Conservation (phyloP, 2,329 filamentous ascomycete species). For the Shiraia bambusicola region DNA sequence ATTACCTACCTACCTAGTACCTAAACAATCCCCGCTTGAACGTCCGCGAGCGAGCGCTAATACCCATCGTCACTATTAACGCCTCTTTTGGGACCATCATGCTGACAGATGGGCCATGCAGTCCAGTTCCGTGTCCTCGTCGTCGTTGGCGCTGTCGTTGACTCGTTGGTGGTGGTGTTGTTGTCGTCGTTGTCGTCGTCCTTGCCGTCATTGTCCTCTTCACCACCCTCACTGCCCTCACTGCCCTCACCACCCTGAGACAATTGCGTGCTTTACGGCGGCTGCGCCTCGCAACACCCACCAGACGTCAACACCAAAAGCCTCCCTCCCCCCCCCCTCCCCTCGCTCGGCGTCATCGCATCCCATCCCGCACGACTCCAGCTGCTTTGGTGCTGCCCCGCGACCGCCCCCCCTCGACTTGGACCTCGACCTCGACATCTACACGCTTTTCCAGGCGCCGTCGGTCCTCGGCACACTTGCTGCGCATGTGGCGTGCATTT, state of each 20-base stretch:
- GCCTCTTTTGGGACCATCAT: constrained; percentile 28
- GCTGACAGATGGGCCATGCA: constrained; percentile 32
- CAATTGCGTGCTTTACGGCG: constrained; percentile 23
- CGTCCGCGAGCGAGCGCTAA: constrained; percentile 17
- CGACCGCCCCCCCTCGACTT: neutral
- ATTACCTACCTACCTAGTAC: no score
- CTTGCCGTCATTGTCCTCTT: no score
- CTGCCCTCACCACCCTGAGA: constrained; percentile 33
- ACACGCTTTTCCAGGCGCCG: neutral
- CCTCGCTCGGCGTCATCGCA: constrained; percentile 7
- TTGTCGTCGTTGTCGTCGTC: no score
- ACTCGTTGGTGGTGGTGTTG: no score
- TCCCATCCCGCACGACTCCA: neutral
- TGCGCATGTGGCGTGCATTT: neutral
- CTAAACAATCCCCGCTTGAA: constrained; percentile 28
- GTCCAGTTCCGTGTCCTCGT: constrained; percentile 18
- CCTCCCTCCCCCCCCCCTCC: no score
- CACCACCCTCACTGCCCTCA: constrained; percentile 11
- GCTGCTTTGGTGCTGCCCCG: neutral
- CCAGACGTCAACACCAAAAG: constrained; percentile 13
- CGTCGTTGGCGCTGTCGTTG: no score
- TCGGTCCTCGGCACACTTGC: neutral
- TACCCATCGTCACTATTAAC: constrained; percentile 23
- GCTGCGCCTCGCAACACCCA: constrained; percentile 13
- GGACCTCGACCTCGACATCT: no score